phyloP scores from a whole-genome alignment of 148 eudicot genomes.

The Amaranthus cruentus region DNA sequence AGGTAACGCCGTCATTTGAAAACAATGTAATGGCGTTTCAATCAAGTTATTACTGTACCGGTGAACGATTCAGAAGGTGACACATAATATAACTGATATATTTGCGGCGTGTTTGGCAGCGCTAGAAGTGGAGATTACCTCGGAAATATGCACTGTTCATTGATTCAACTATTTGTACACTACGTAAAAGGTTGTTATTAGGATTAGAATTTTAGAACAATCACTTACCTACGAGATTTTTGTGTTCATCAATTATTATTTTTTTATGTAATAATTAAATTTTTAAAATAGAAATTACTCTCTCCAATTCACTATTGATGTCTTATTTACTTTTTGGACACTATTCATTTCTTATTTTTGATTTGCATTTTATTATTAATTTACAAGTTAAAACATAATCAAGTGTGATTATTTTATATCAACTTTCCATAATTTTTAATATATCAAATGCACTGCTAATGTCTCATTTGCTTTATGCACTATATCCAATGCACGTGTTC shows the following conservation, averaged over 20 bases:
- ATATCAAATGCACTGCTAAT: too few species aligned
- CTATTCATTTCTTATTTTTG: too few species aligned
- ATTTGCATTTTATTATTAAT: too few species aligned
- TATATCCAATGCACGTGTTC: too few species aligned
- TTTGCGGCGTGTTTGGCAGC: slow-evolving; percentile 16
- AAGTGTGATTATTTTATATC: too few species aligned
- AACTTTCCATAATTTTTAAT: too few species aligned
- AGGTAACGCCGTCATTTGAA: slow-evolving; percentile 4
- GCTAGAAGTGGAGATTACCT: slow-evolving; percentile 1
- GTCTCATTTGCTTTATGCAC: too few species aligned
- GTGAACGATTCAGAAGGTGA: slow-evolving; percentile 2
- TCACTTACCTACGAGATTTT: slow-evolving; percentile 18
- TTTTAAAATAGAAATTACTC: too few species aligned
- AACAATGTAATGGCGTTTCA: slow-evolving; percentile 6
- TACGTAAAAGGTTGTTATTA: slow-evolving; percentile 15
- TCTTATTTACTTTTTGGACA: too few species aligned
- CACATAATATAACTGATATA: slow-evolving; percentile 11
- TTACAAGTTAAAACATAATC: too few species aligned
- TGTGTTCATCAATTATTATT: neutral
- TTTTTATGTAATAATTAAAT: too few species aligned
- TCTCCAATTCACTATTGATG: too few species aligned
- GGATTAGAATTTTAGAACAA: neutral
- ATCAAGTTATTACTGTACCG: neutral
- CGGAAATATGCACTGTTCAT: slow-evolving; percentile 22
- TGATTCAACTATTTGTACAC: slow-evolving; percentile 19